Evolutionary conservation across 2,329 filamentous ascomycete species (phyloP), one percentile per base, ranked within the genome.

Genomic region (Aspergillus intermedius): DNA sequence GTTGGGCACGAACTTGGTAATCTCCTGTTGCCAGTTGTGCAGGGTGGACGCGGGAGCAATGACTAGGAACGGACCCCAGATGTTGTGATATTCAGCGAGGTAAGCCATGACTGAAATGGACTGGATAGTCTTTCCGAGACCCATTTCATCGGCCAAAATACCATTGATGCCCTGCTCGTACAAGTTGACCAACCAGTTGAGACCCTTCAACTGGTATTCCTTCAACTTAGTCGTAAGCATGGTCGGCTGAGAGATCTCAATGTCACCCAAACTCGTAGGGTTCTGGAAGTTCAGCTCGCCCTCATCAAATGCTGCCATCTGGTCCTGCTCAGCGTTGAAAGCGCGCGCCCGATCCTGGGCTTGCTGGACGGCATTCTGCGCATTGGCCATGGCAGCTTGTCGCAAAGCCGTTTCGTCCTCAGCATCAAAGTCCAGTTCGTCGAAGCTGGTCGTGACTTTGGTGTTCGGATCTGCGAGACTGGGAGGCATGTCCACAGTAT

Each of bases 261-360:
- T 89, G 60, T 93, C 91, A 60, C 91, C 91, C 60, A 98, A 79
- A 62, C 91, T 93, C 3, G 91, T 93, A 0, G 93, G 93, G 66
- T 98, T 97, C 73, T 98, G 93, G 77, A 98, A 98, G 74, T 98
- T 98, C 87, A 98, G 88, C 73, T 98, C 93, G 60, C 91, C 91
- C 62, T 96, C 91, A 50, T 96, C 90, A 56, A 93, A 87, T 68
- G 87, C 83, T 49, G 81, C 82, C 62, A 83, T 81, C 46, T 82
- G 76, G 46, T 77, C 75, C 41, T 82, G 75, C 8, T 78, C 77
- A 12, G 17, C 17, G 74, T 97, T 95, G 78, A 98, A 98, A 8
- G 88, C 88, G 45, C 90, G 84, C 1, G 93, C 93, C 68, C 93
- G 91, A 67, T 90, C 84, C 68, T 96, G 89, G 1, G 93, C 93